phyloP scores from a whole-genome alignment of 352 stramenopile species.

The Pythium periplocum region DNA sequence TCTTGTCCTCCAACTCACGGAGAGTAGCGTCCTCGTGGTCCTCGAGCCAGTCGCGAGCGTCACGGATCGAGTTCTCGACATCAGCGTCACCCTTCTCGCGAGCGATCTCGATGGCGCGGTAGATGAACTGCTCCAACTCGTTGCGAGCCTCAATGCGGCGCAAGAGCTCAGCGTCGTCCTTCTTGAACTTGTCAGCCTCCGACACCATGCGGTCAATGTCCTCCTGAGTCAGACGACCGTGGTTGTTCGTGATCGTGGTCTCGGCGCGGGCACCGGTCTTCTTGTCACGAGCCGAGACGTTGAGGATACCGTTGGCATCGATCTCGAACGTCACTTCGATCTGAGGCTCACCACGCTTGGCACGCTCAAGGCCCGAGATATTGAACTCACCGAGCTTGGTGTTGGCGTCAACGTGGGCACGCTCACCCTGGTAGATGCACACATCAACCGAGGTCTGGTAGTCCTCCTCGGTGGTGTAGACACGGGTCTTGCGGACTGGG shows the following conservation, averaged over 20 bases:
- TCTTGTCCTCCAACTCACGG: constrained; percentile 89
- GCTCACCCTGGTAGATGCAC: constrained; percentile 73
- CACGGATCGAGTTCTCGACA: constrained; percentile 54
- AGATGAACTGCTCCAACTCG: constrained; percentile 37
- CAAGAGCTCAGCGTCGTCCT: constrained; percentile 38
- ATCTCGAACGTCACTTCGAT: constrained; percentile 57
- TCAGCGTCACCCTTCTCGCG: constrained; percentile 28
- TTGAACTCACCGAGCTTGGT: constrained; percentile 86
- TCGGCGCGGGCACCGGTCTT: constrained; percentile 34
- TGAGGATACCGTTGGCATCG: constrained; percentile 75
- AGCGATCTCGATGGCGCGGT: constrained; percentile 32
- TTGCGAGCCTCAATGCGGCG: constrained; percentile 40
- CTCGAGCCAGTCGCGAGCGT: constrained; percentile 69
- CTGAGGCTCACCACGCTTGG: constrained; percentile 74
- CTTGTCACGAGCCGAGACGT: constrained; percentile 73
- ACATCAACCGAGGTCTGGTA: constrained; percentile 68
- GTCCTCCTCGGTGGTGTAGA: constrained; percentile 37
- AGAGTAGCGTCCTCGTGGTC: constrained; percentile 61
- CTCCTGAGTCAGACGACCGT: constrained; percentile 30
- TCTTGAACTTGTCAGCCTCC: constrained; percentile 41
- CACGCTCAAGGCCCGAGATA: constrained; percentile 74
- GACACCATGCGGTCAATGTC: constrained; percentile 46
- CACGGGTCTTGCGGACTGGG: constrained; percentile 47
- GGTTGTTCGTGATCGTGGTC: constrained; percentile 40
- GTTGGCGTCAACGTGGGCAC: constrained; percentile 69